Percentiles rank a stretch among this genome's conserved stretches.
These are phyloP conservation scores for Hansenula sp. DNA, from an alignment of 1,139 yeast genomes.

Conservation along the genomic window DNA sequence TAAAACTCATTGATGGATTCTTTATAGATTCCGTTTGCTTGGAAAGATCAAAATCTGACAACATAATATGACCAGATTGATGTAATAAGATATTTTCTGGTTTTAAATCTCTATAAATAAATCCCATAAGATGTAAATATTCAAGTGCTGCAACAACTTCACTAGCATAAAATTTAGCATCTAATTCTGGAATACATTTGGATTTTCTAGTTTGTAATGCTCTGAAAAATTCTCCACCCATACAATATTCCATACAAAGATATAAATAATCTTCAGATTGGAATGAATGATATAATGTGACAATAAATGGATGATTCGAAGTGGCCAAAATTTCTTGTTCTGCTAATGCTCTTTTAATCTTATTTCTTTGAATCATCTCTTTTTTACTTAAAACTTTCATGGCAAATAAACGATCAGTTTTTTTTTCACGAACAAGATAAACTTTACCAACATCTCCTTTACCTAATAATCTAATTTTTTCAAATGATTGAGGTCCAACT, in stretches of 20 bases:
- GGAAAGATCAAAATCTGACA: slow-evolving; percentile 92
- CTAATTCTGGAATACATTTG: slow-evolving; percentile 80
- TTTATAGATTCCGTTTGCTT: slow-evolving; percentile 76
- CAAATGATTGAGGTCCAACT: slow-evolving; percentile 84
- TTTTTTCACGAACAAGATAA: slow-evolving; percentile 80
- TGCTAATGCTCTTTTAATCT: slow-evolving; percentile 89
- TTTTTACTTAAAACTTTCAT: slow-evolving; percentile 87
- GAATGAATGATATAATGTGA: slow-evolving; percentile 91
- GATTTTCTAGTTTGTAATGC: slow-evolving; percentile 90
- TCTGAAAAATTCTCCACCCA: slow-evolving; percentile 98
- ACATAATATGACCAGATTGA: slow-evolving; percentile 96
- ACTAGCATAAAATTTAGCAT: slow-evolving; percentile 92
- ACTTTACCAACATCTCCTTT: slow-evolving; percentile 99
- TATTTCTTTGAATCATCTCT: slow-evolving; percentile 94
- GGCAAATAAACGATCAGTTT: slow-evolving; percentile 73
- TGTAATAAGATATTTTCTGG: slow-evolving; percentile 93
- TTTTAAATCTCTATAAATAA: slow-evolving; percentile 88
- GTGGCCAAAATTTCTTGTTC: slow-evolving; percentile 97
- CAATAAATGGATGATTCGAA: slow-evolving; percentile 95
- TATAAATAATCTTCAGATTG: slow-evolving; percentile 92
- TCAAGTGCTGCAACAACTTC: slow-evolving; percentile 98
- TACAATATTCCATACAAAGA: slow-evolving; percentile 96
- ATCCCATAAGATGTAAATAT: slow-evolving; percentile 93
- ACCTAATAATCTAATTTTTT: slow-evolving; percentile 81
- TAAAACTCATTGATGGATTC: slow-evolving; percentile 38